Evolutionary conservation across 352 stramenopile species (phyloP), one percentile per base, ranked within the genome.

Genomic region (Phytopythium helicoides): DNA sequence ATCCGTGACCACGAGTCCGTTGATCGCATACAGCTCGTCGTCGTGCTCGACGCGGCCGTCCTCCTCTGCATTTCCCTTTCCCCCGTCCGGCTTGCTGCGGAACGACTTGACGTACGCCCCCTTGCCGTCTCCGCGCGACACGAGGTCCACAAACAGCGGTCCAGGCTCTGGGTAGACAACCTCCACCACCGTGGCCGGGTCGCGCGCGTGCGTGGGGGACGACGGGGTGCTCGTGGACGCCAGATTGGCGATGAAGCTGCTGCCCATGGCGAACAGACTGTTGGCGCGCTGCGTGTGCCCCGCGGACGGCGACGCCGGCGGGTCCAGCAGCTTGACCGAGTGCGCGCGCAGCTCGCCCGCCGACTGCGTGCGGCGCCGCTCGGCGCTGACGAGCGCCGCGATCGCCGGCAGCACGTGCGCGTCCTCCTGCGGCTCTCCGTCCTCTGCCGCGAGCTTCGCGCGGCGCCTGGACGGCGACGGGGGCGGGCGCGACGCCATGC

Each of bases 61-160:
- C 16, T 73, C 75, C 60, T 93, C 78, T 1, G 83, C 69, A 11
- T 68, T 73, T 25, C 71, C 81, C 60, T 79, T 76, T 0, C 55
- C 41, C 4, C 76, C 76, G n/a, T 86, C 75, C 0, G 70, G 42
- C 62, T 71, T 78, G n/a, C 73, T 63, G 14, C 83, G 68, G 64
- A 93, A 93, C 12, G 72, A 66, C 52, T 89, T 91, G 25, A 93
- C 79, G 28, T 73, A 80, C 45, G 83, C 83, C 10, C 83, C 83
- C 21, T 66, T 78, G 6, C 76, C 76, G n/a, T 89, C 75, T 0
- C 73, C 61, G 37, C 79, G 69, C 4, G 83, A 93, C 64, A 83
- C 89, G 51, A 93, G 66, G 56, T 93, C 83, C 38, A 93, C 66
- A 47, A 73, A 89, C 21, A 93, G 52, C 5, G 83, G 76, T 0